Base-by-base conservation (phyloP, 805 yeast species). In the Barnettozyma siamensis region DNA sequence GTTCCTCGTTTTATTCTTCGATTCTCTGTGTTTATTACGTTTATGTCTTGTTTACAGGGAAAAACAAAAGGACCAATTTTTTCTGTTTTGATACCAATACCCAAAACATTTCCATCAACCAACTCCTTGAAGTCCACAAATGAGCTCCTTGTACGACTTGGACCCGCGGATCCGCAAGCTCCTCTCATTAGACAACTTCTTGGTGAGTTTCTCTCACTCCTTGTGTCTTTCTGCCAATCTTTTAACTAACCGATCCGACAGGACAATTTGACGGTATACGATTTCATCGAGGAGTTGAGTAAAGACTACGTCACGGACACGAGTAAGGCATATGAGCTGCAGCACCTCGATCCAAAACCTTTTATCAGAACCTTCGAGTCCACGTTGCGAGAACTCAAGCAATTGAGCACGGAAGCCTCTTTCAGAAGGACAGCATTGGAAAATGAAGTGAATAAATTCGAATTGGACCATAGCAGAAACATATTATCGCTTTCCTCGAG, bases 281-380 rank as follows among this genome's bases (percentile, higher is more conserved):
- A 86, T 41, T 87, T 88, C 59, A 77, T 88, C 21, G 93, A 88
- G 57, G 83, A 78, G 54, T 66, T 89, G 49, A 76, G 89, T 46
- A 78, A 78, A 54, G 83, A 80, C 54, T 85, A 83, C 48, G 67
- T 75, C 13, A 51, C 67, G 23, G 69, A 71, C 44, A 73, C 70
- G 11, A 71, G 73, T 21, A 17, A 33, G 10, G 33, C 28, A 2
- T 28, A 29, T 8, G 40, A 37, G 20, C 32, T 30, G 15, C 44
- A 41, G 18, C 44, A 51, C 33, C 50, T 88, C 41, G 96, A 93
- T 55, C 96, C 98, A 2, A 88, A 87, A 55, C 98, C 98, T 2
- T 93, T 86, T 58, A 91, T 91, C 35, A 75, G 96, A 50, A 87
- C 96, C 0, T 89, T 93, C 60, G 97, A 91, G 58, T 78, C 89